Percentiles rank a stretch among this genome's conserved stretches.
Conservation (phyloP, 2,329 filamentous ascomycete genomes). For the Cytospora leucostoma region DNA sequence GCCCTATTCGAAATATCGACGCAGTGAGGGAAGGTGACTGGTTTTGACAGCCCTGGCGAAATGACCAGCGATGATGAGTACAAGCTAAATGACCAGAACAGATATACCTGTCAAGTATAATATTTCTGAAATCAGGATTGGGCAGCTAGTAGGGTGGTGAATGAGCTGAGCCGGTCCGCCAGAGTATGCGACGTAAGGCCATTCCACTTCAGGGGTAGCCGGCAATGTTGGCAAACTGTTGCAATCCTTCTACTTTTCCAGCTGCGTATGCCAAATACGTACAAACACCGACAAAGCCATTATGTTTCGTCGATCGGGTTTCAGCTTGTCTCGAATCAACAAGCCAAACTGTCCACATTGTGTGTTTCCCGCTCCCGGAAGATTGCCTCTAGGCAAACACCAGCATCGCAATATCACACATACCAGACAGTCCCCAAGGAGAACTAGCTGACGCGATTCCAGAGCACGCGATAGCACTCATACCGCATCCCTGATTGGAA, state of each 20-base stretch:
- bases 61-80: neutral
- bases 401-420: constrained; percentile 2
- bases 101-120: neutral
- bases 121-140: neutral
- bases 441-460: neutral
- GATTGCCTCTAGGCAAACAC: constrained; percentile 4
- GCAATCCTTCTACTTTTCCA: neutral
- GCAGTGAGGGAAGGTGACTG: neutral
- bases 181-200: neutral
- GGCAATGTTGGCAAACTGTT: neutral
- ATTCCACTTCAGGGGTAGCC: neutral
- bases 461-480: neutral
- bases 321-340: neutral
- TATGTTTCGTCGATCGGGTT: neutral
- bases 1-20: too few relatives aligned
- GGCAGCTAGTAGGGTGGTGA: too few relatives aligned
- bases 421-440: too few relatives aligned
- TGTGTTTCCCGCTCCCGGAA: neutral
- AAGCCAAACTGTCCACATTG: neutral
- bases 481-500: neutral
- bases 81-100: too few relatives aligned
- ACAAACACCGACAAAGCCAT: neutral
- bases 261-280: neutral
- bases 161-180: too few relatives aligned
- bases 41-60: neutral